Evolutionary conservation across 176 grass and related monocot species (phyloP).

Genomic region (Eleusine coracana): DNA sequence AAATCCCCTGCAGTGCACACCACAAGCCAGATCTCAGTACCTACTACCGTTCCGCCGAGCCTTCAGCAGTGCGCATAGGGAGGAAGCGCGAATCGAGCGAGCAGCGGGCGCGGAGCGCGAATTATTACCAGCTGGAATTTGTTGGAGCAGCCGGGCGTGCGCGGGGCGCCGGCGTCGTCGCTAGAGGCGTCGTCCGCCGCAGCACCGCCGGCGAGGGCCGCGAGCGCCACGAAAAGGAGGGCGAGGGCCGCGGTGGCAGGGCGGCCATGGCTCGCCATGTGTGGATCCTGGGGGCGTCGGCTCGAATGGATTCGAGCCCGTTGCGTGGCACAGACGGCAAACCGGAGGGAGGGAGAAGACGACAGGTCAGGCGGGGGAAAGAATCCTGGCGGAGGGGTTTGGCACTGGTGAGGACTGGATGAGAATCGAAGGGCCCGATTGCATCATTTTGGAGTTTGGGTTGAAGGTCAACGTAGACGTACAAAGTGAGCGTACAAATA

Average conservation of each 20-base stretch:
- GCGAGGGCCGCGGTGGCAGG: neutral
- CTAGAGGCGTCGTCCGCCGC: constrained; percentile 72
- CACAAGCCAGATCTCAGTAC: constrained; percentile 15
- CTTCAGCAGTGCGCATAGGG: neutral
- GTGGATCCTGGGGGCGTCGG: neutral
- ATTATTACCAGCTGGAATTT: constrained; percentile 87
- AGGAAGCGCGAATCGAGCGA: neutral
- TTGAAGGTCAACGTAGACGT: too few relatives aligned
- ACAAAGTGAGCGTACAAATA: too few relatives aligned
- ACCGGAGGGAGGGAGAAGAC: neutral
- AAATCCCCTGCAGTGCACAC: neutral
- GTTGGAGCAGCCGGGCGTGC: constrained; percentile 75
- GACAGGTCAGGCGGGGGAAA: neutral
- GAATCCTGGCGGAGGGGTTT: too few relatives aligned
- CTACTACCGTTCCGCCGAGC: neutral
- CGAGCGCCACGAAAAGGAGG: too few relatives aligned
- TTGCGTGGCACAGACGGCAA: constrained; percentile 18
- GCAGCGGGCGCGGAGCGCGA: neutral
- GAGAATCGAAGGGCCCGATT: too few relatives aligned
- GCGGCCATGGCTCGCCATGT: constrained; percentile 32
- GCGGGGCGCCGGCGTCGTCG: constrained; percentile 58
- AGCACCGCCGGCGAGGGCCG: constrained; percentile 8
- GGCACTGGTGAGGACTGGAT: too few relatives aligned
- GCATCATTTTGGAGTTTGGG: too few relatives aligned
- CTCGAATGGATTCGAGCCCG: neutral